Percentiles rank a stretch among this genome's conserved stretches.
Evolutionary conservation across 371 early-diverging fungal species (phyloP).

Genomic region (Fennellomyces sp.): DNA sequence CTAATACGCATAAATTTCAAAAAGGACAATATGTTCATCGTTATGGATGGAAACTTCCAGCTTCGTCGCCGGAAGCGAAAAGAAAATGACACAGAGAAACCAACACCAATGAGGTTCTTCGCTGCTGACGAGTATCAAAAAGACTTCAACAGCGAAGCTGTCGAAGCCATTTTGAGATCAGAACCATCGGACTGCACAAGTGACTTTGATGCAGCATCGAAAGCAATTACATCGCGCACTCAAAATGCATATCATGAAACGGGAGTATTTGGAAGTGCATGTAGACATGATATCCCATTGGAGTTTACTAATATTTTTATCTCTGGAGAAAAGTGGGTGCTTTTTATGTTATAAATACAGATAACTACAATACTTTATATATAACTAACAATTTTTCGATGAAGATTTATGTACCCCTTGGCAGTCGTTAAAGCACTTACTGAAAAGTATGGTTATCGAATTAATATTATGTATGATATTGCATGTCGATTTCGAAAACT

Average conservation of each 20-base stretch:
- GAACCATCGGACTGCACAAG: neutral
- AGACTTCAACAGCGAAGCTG: neutral
- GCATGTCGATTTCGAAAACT: neutral
- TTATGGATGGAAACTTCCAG: neutral
- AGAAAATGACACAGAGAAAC: neutral
- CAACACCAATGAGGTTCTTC: neutral
- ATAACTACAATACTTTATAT: neutral
- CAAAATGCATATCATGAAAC: neutral
- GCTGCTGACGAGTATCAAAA: neutral
- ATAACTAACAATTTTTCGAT: neutral
- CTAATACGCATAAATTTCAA: no score
- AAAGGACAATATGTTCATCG: neutral
- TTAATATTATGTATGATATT: conserved; percentile 9
- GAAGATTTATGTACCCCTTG: conserved; percentile 3
- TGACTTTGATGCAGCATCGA: neutral
- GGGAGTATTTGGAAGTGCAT: conserved; percentile 2
- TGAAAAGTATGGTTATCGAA: neutral
- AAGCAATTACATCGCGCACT: neutral
- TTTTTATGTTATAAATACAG: neutral
- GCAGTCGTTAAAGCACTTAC: neutral
- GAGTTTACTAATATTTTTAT: neutral
- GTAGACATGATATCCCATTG: conserved; percentile 10
- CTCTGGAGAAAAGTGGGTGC: neutral
- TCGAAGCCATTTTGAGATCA: no score
- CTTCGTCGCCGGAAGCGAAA: neutral